Evolutionary conservation across 345 rosid species (phyloP), one percentile per base, ranked within the genome.

Genomic region (Crucihimalaya himalaica): DNA sequence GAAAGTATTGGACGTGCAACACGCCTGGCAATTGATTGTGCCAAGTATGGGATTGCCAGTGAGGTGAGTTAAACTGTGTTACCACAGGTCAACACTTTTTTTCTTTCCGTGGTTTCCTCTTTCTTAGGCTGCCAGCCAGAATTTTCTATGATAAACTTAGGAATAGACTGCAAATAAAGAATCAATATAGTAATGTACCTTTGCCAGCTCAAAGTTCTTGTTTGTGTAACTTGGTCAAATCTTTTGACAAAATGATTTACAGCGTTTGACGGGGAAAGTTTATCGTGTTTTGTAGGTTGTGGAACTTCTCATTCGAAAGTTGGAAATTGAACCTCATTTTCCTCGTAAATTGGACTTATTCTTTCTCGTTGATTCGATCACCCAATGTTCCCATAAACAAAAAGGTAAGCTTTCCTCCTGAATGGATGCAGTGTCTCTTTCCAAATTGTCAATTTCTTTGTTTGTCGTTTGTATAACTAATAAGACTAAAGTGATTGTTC

Each of bases 1-100:
- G 99, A 95, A 78, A 95, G 98, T 80, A 92, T 95, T 27, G 95
- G 96, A 65, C 98, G 98, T 61, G 98, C 98, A 35, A 90, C 98
- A 40, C 97, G 99, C 63, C 92, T 81, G 78, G 99, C 98, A 55
- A 86, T 95, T 71, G 92, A 88, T 64, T 95, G 99, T 86, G 97
- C 98, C 72, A 92, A 92, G 83, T 86, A 85, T 72, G 98, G 97
- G 71, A 90, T 90, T 84, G 89, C 94, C 67, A 89, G 82, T 82
- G 98, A 92, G 97, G 99, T 95, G 70, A 35, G 84, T 65, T 68
- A 34, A 47, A 53, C 21, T 67, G 31, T 56, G 43, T 57, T 62
- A 16, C 48, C 74, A 37, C 59, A 27, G 31, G 20, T 43, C 11
- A 10, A 29, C 65, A 37, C 12, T 40, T 56, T 66, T 37, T 9